Base-by-base conservation (phyloP, 2,329 filamentous ascomycete genomes). In the Seiridium cupressi region DNA sequence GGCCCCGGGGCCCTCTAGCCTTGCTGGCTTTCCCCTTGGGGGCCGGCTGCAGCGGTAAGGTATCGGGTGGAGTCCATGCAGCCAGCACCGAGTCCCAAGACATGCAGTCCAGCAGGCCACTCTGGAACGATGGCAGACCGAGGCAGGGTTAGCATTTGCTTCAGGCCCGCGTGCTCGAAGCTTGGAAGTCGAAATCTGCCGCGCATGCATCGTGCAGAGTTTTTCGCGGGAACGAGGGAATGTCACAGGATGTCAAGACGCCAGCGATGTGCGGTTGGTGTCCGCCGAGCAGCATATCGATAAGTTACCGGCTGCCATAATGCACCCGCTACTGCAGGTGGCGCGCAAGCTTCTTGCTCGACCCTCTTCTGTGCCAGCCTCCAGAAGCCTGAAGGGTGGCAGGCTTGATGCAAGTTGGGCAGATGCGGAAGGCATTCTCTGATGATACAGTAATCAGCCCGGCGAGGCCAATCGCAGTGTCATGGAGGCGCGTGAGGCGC, bases 61-160 rank as follows among this genome's bases (percentile, higher is more conserved):
- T 61, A 60, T 58, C 62, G 47, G 58, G 57, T 34, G 62, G 57
- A 62, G 26, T 58, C 59, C 51, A 65, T 62, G 61, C 60, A 63
- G 53, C 60, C 38, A 62, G 51, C 38, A 13, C 38, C 38, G 7
- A 42, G 13, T 13, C 59, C 55, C 57, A 62, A 61, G 58, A 32
- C 47, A 9, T 49, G 47, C 47, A 49, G 47, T 26, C 18, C 18
- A 49, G 47, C 13, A 49, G 9, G n/a, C 42, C 42, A 44, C n/a
- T 9, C 42, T n/a, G 9, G 42, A 44, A 26, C 18, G 18, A 26
- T 26, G 18, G 18, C 18, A 26, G 18, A 26, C 18, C 18, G 18
- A 26, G 18, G 18, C 18, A 10, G 42, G 42, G n/a, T 44, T 44
- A 44, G 42, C 42, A 44, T 10, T 44, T 44, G n/a, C n/a, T 44